Base-by-base conservation (phyloP, 129 eudicot species). In the Calendula officinalis region DNA sequence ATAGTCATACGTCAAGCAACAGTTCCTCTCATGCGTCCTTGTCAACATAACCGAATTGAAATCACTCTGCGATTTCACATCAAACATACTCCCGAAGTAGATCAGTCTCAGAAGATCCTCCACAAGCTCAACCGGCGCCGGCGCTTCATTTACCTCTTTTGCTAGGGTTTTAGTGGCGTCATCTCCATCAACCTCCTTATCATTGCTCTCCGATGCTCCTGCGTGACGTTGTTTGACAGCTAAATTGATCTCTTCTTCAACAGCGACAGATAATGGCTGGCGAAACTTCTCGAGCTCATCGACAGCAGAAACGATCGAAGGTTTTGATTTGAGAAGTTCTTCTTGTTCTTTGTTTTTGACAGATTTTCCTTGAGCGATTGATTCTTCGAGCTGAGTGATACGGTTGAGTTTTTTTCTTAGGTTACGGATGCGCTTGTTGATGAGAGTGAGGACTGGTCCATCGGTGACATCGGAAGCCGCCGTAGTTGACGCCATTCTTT, bases 261-360 rank as follows among this genome's bases (percentile, higher is more conserved):
- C 72, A 35, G 97, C 95, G 3, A 35, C 38, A 14, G 80, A 51
- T 33, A 91, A 66, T 3, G 95, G 97, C 51, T 78, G 80, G 0
- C 76, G 74, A n/a, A 91, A 84, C 84, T 84, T 91, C 72, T 86
- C 95, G 71, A 91, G 95, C 71, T 91, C 97, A 30, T 91, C 94
- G 9, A 91, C 78, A 6, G 77, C 77, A 40, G 83, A 77, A n/a
- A 71, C 15, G 50, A 84, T 76, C 16, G 81, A 30, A 49, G 90
- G 70, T 53, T 84, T 87, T 8, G 88, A 72, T 48, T 79, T 79
- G 16, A 84, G 76, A 2, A 82, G 62, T 13, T 87, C 90, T 49
- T 85, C 80, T 60, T 91, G 98, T 58, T 92, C 96, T 9, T 85
- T 85, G 84, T 88, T 79, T 30, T 83, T 88, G 73, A 83, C 80